Evolutionary conservation across 2,329 filamentous ascomycete genomes (phyloP).

Genomic region (Talaromyces marneffei): DNA sequence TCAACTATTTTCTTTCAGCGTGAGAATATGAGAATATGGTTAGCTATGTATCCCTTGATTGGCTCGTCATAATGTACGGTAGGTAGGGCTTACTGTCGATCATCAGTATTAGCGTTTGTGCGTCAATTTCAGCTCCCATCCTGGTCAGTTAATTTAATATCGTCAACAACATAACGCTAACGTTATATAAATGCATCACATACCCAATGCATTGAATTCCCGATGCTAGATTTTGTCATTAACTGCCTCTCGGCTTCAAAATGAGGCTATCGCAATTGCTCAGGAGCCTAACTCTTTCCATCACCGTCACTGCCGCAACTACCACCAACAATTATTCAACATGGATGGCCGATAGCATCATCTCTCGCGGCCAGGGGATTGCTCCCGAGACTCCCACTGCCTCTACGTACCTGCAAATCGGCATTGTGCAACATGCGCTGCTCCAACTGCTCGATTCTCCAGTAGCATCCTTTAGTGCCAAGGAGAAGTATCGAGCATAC

Average conservation of each 20-base stretch:
- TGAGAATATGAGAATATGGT: background rate
- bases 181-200: background rate
- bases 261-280: constrained; percentile 4
- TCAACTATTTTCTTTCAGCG: background rate
- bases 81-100: background rate
- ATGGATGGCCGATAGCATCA: constrained; percentile 26
- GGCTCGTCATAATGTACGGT: background rate
- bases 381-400: constrained; percentile 1
- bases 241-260: background rate
- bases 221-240: background rate
- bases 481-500: constrained; percentile 20
- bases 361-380: constrained; percentile 21
- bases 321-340: constrained; percentile 17
- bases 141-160: background rate
- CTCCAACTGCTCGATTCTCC: constrained; percentile 17
- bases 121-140: background rate
- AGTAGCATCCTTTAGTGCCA: background rate
- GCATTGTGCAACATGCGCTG: constrained; percentile 23
- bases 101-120: background rate
- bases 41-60: background rate
- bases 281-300: background rate
- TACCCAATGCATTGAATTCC: background rate
- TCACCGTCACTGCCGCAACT: background rate
- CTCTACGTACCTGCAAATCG: constrained; percentile 19
- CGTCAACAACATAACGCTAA: background rate